A percentile compares a stretch with the other conserved stretches of the same genome.
Evolutionary conservation across 352 stramenopile species (phyloP).

Genomic region (Albugo laibachii): DNA sequence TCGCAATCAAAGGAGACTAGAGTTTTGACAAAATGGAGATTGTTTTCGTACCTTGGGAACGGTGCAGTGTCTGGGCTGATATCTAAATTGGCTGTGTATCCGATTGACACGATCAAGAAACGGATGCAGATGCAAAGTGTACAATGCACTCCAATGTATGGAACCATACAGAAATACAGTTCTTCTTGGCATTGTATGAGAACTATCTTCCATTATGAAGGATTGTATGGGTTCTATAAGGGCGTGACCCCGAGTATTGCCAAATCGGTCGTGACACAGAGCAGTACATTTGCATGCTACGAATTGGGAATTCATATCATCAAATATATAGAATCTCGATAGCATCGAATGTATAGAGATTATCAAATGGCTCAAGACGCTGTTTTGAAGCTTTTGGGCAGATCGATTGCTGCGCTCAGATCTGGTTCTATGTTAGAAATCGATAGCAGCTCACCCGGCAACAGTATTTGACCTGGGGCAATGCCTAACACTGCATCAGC

Average conservation of each 20-base stretch:
- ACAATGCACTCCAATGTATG: slow-evolving; percentile 30
- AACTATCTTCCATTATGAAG: slow-evolving; percentile 40
- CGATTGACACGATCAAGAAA: slow-evolving; percentile 92
- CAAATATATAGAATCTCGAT: too few relatives aligned
- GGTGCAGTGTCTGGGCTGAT: slow-evolving; percentile 78
- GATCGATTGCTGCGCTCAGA: too few relatives aligned
- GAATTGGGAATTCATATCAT: slow-evolving; percentile 9
- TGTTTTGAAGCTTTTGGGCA: too few relatives aligned
- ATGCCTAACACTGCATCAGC: too few relatives aligned
- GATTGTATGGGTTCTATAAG: slow-evolving; percentile 44
- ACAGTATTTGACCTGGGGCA: too few relatives aligned
- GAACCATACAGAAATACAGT: slow-evolving; percentile 40
- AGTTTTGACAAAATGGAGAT: slow-evolving; percentile 9
- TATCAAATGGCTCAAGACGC: too few relatives aligned
- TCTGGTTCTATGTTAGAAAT: too few relatives aligned
- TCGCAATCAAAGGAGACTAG: slow-evolving; percentile 4
- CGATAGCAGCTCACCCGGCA: too few relatives aligned
- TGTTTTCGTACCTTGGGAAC: slow-evolving; percentile 39
- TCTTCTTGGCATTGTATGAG: slow-evolving; percentile 34
- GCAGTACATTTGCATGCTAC: slow-evolving; percentile 59
- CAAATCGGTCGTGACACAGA: slow-evolving; percentile 63
- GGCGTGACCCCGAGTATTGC: slow-evolving; percentile 54
- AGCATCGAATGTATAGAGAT: too few relatives aligned
- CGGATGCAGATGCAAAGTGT: slow-evolving; percentile 82
- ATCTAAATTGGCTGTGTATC: slow-evolving; percentile 87